Evolutionary conservation across 352 stramenopile species (phyloP), one percentile per base, ranked within the genome.

Genomic region (Globisporangium viniferum): DNA sequence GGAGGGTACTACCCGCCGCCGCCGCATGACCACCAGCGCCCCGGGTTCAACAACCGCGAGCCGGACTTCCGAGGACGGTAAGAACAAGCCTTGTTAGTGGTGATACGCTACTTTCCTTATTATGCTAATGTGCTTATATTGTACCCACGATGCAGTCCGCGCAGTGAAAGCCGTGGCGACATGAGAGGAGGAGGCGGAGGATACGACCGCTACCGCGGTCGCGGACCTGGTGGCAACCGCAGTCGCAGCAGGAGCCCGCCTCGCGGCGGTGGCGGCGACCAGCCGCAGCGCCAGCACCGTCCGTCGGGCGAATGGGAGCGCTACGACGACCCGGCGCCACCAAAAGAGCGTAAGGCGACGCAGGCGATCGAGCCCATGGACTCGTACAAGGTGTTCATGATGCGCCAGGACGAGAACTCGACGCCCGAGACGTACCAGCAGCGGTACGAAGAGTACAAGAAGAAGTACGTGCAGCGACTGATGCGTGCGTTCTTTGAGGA

Each of bases 341-440:
- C 66, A 6, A 72, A 76, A 44, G 44, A 76, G 57, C 77, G 78
- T 22, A 71, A 76, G 54, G 72, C 74, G 0, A 77, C 82, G 46
- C 66, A 79, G 15, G 63, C 75, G 27, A 86, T 88, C 12, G 87
- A 95, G 66, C 82, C 86, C 3, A 77, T 95, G 69, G 80, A 91
- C 60, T 90, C 87, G 48, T 95, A 95, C 76, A 95, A 95, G 65
- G 81, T 91, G 15, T 95, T 91, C 67, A 95, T 95, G 85, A 95
- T 95, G 87, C 85, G 82, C 10, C 87, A 95, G 73, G 86, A 89
- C 57, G 87, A 95, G 67, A 88, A 93, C 64, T 75, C 75, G 58
- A 82, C 85, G 2, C 87, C 87, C 6, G 87, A 95, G 73, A 89
- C 86, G 27, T 95, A 93, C 57, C 84, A 93, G 68, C 85, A 95